phyloP scores from a whole-genome alignment of 2,329 filamentous ascomycete species.

The Talaromyces sp. region DNA sequence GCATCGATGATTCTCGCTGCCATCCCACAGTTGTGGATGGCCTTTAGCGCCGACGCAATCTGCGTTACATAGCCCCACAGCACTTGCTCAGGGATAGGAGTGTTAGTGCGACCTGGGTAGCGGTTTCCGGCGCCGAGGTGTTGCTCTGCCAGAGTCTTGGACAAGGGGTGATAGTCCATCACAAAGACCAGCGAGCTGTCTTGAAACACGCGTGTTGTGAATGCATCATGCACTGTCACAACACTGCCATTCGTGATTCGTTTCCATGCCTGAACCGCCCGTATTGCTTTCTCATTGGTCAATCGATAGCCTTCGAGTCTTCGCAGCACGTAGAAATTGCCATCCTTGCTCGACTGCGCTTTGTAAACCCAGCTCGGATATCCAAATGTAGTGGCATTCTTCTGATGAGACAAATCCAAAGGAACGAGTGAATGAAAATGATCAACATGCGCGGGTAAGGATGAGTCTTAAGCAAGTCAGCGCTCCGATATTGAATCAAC shows the following conservation, averaged over 20 bases:
- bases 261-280: slow-evolving; percentile 84
- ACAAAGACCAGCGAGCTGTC: slow-evolving; percentile 94
- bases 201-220: slow-evolving; percentile 87
- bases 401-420: slow-evolving; percentile 75
- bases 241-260: slow-evolving; percentile 75
- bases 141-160: slow-evolving; percentile 82
- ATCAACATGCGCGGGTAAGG: slow-evolving; percentile 70
- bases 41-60: slow-evolving; percentile 79
- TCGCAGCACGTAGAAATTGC: slow-evolving; percentile 79
- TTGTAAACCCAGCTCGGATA: slow-evolving; percentile 95
- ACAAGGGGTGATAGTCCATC: slow-evolving; percentile 86
- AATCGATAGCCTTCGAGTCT: slow-evolving; percentile 84
- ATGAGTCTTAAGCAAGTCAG: slow-evolving; percentile 47
- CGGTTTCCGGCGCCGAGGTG: slow-evolving; percentile 49
- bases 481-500: slow-evolving; percentile 2
- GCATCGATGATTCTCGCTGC: slow-evolving; percentile 82
- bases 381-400: slow-evolving; percentile 74
- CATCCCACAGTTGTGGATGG: slow-evolving; percentile 75
- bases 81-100: slow-evolving; percentile 63
- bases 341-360: slow-evolving; percentile 82
- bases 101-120: slow-evolving; percentile 35
- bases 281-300: slow-evolving; percentile 83
- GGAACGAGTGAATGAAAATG: slow-evolving; percentile 91
- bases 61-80: slow-evolving; percentile 93
- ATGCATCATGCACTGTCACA: slow-evolving; percentile 84